These are phyloP conservation scores for Imleria badia DNA, from an alignment of 768 basidiomycete species.

Conservation along the genomic window DNA sequence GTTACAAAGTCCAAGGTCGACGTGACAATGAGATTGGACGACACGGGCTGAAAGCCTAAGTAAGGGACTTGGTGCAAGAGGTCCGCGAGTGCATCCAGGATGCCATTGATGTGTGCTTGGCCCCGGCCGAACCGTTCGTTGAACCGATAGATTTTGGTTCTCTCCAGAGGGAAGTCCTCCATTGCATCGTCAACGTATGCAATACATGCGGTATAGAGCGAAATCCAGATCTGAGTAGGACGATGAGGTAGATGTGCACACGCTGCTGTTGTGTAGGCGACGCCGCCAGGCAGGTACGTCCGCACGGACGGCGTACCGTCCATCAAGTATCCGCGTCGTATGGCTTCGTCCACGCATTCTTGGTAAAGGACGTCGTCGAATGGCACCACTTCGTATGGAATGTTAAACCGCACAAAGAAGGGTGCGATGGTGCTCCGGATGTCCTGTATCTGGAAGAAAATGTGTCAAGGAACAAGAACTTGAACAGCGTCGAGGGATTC, in stretches of 20 bases:
- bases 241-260: conserved; percentile 27
- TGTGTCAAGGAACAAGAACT: neutral
- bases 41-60: conserved; percentile 23
- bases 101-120: conserved; percentile 26
- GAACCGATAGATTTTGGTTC: conserved; percentile 29
- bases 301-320: neutral
- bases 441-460: neutral
- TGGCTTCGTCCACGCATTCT: no score
- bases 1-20: conserved; percentile 36
- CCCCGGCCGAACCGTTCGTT: conserved; percentile 28
- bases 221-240: conserved; percentile 33
- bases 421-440: neutral
- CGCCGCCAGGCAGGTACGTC: conserved; percentile 2
- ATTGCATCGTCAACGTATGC: conserved; percentile 36
- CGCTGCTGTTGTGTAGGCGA: conserved; percentile 3
- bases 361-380: neutral
- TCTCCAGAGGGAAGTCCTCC: conserved; percentile 16
- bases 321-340: no score
- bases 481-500: neutral
- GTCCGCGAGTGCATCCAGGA: conserved; percentile 31
- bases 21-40: conserved; percentile 34
- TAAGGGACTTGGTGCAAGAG: conserved; percentile 26
- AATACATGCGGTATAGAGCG: conserved; percentile 35
- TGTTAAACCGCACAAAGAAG: neutral
- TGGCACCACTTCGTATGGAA: neutral